Evolutionary conservation across 2,329 filamentous ascomycete species (phyloP), one percentile per base, ranked within the genome.

Genomic region (Botrytis tulipae): DNA sequence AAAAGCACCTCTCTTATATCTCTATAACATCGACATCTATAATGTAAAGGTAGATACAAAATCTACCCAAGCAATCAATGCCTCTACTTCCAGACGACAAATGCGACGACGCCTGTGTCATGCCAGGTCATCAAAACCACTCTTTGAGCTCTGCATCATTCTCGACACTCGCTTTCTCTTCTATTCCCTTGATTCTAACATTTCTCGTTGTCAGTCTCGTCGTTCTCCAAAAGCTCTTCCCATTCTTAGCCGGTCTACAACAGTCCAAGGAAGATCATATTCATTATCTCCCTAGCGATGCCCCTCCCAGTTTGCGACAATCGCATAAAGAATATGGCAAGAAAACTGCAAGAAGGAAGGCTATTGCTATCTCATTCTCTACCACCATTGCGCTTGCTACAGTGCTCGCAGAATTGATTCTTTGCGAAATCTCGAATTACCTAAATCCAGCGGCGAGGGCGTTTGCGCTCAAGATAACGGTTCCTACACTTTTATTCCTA

Each of bases 341-440:
- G 42, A 88, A 87, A 79, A 87, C 85, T 59, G 79, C 85, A 74
- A 83, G 86, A 67, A 83, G 87, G 59, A 83, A 85, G 37, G 80
- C 87, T 20, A 87, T 90, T 2, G 90, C 89, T 22, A 83, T 87
- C 73, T 90, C 92, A 1, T 97, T 97, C 82, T 90, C 92, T 10
- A 87, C 89, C 1, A 97, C 93, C 16, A 88, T 96, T 51, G 93
- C 90, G 1, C 86, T 97, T 14, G 92, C 93, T 9, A 88, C 91
- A 54, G 92, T 95, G 1, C 85, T 97, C 63, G 93, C 90, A 4
- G 91, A 95, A 82, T 84, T 97, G 77, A 92, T 97, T 63, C 86
- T 97, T 14, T 94, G 93, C 78, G 94, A 97, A 82, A 93, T 97
- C 61, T 90, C 92, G 40, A 93, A 93, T 79, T 86, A 92, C 8